A percentile compares a stretch with the other conserved stretches of the same genome.
Conservation (phyloP, 2,329 filamentous ascomycete genomes). For the Ceratocystis papillata region DNA sequence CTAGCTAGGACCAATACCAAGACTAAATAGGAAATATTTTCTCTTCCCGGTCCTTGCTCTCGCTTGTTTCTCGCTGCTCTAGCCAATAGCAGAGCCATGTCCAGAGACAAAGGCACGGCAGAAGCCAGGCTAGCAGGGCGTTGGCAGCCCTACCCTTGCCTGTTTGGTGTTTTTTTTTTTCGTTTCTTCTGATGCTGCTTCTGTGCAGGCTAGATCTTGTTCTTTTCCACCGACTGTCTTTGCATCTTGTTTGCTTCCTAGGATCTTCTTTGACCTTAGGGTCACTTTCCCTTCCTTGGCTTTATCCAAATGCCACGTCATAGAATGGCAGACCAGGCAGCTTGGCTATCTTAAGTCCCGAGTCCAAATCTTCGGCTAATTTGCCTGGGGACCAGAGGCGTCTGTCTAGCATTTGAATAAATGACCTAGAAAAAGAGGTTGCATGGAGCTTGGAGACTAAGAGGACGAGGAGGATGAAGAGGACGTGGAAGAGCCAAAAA, state of each 20-base stretch:
- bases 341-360: background rate
- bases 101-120: conserved; percentile 8
- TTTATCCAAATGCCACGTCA: no score
- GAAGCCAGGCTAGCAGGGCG: background rate
- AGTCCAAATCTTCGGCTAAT: background rate
- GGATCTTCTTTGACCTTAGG: background rate
- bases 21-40: conserved; percentile 13
- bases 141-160: background rate
- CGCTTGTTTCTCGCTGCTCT: background rate
- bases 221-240: no score
- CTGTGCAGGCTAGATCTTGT: background rate
- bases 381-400: background rate
- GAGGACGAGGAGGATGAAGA: background rate
- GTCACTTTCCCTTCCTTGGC: no score
- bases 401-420: background rate
- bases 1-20: background rate
- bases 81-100: background rate
- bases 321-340: background rate
- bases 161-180: background rate
- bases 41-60: background rate
- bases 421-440: background rate
- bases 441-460: background rate
- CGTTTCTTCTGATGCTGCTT: background rate
- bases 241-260: background rate
- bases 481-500: background rate